These are phyloP conservation scores for Sparassis latifolia DNA, from an alignment of 1,284 basidiomycete species.

Conservation along the genomic window DNA sequence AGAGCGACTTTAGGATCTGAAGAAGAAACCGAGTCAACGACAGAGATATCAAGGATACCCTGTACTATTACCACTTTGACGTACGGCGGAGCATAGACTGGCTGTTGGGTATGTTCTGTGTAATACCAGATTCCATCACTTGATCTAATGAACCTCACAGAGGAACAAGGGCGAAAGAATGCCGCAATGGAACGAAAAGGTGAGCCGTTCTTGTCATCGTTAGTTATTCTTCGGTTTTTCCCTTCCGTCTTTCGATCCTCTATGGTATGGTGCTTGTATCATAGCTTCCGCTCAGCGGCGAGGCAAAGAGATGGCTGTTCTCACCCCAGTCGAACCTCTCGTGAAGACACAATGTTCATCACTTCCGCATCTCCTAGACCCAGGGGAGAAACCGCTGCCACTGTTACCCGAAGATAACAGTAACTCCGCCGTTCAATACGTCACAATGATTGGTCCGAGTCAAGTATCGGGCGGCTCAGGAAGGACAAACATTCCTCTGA, in stretches of 20 bases:
- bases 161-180: conserved; percentile 50
- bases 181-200: conserved; percentile 75
- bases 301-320: no score
- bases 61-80: conserved; percentile 92
- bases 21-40: conserved; percentile 64
- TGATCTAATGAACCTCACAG: conserved; percentile 27
- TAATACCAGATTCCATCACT: background rate
- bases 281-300: no score
- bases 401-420: conserved; percentile 22
- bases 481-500: conserved; percentile 21
- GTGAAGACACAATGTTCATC: conserved; percentile 9
- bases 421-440: conserved; percentile 7
- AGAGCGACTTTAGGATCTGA: conserved; percentile 63
- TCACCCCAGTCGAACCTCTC: conserved; percentile 11
- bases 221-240: conserved; percentile 21
- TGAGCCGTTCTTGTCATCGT: conserved; percentile 39
- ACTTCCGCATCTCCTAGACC: conserved; percentile 7
- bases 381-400: conserved; percentile 23
- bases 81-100: conserved; percentile 72
- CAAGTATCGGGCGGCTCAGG: conserved; percentile 7
- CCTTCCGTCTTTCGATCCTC: conserved; percentile 10
- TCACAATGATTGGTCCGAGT: background rate
- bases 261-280: conserved; percentile 4
- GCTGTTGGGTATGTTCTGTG: conserved; percentile 52
- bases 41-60: conserved; percentile 66